Evolutionary conservation across 23 red algal genomes (phyloP), one percentile per base, ranked within the genome.

Genomic region (Chondrus crispus): DNA sequence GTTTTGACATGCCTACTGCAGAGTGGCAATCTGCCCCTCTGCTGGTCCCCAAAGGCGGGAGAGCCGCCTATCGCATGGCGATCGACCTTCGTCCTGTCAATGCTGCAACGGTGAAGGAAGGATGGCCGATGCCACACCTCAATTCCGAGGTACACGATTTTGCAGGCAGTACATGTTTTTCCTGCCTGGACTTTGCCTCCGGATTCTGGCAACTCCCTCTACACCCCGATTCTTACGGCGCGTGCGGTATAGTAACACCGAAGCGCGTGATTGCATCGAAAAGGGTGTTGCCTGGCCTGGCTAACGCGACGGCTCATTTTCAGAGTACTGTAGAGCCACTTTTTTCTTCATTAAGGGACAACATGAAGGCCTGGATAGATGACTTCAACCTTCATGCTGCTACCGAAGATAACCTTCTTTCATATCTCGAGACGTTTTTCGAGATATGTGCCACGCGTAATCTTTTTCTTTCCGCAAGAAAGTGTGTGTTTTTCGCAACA

Each of bases 21-120:
- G 51, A 2, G 19, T 62, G 2, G 78, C 11, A 53, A 63, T 0
- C 46, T 26, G 78, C 78, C 10, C 78, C 78, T 41, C 78, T 62
- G 24, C 32, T 83, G 32, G 78, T 83, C 9, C 78, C 78, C 55
- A 83, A 83, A 13, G 37, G 22, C 20, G 37, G 1, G 13, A 77
- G 43, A 20, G 1, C 71, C 1, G 40, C 28, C 22, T 83, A 9
- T 62, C 53, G 78, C 7, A 35, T n/a, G 26, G 24, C 78, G 9
- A 60, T 68, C 26, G 78, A 83, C 46, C 24, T 83, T 10, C 40
- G 78, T 32, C 78, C 78, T 1, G 78, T 83, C 7, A 83, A 83
- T 22, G 78, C 51, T 14, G 46, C 45, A 26, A 83, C 78, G 26
- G 43, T 45, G 26, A 47, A 76, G 43, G 26, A 41, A 11, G 33